Base-by-base conservation (phyloP, 129 eudicot species). In the Pseudognaphalium luteoalbum region DNA sequence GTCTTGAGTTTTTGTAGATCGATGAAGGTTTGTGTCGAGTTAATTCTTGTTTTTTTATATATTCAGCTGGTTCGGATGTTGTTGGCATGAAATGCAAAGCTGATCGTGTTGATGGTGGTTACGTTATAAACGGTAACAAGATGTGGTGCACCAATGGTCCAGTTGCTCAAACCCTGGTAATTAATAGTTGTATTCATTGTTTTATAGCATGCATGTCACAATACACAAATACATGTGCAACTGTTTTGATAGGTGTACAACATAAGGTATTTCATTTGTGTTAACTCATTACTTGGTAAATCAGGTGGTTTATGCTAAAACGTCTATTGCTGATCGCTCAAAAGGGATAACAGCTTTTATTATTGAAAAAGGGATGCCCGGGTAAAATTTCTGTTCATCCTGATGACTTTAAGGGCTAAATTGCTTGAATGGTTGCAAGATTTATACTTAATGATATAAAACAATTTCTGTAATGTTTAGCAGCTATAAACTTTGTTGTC, bases 61-160 rank as follows among this genome's bases (percentile, higher is more conserved):
- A 12, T 35, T 25, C 87, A 95, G 99, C 99, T 87, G 99, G 99
- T 63, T 95, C 97, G 20, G 99, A 95, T 84, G 99, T 95, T 81
- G 96, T 95, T 76, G 87, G 97, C 81, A 89, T 95, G 97, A 95
- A 91, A 82, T 91, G 99, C 82, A 91, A 75, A 89, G 99, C 99
- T 74, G 99, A 95, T 21, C 89, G 82, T 68, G 91, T 88, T 86
- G 90, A 95, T 37, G 97, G 96, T 14, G 99, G 99, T 76, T 95
- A 91, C 70, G 78, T 87, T 77, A 66, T 95, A 42, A 95, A 91
- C 65, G 99, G 99, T 76, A 95, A 91, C 83, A 91, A 95, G 74
- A 95, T 91, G 97, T 95, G 99, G 99, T 95, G 99, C 86, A 95
- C 97, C 6, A 95, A 95, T 83, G 99, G 97, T 65, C 97, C 99